phyloP scores from a whole-genome alignment of 306 rosid species.

The Fragaria vesca region DNA sequence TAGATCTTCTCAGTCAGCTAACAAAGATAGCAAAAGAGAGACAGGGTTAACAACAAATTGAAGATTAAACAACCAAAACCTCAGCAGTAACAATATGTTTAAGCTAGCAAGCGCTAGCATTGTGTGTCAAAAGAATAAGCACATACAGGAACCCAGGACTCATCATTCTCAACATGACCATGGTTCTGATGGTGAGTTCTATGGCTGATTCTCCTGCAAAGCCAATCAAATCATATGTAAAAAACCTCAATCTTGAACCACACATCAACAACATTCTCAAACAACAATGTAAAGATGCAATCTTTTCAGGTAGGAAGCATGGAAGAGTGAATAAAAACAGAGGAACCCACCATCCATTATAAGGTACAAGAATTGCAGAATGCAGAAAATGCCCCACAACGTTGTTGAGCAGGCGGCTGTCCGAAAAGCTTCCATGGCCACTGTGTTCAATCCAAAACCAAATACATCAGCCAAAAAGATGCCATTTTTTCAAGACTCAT shows the following conservation, averaged over 20 bases:
- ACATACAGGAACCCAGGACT: constrained; percentile 96
- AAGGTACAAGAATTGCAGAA: constrained; percentile 86
- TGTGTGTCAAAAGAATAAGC: constrained; percentile 5
- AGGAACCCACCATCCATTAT: constrained; percentile 79
- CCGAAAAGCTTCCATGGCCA: constrained; percentile 99
- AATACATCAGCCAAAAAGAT: not conserved
- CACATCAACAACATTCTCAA: not conserved
- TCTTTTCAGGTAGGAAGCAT: constrained; percentile 1
- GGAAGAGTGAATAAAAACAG: not conserved
- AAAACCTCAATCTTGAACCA: not conserved
- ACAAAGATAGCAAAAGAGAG: constrained; percentile 7
- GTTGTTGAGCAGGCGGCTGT: constrained; percentile 47
- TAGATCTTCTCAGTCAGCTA: constrained; percentile 79
- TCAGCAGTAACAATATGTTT: not conserved
- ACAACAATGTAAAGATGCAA: constrained; percentile 2
- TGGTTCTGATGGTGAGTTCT: constrained; percentile 98
- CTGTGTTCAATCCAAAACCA: constrained; percentile 38
- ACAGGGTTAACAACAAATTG: not conserved
- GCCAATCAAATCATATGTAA: not conserved
- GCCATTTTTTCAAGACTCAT: not conserved
- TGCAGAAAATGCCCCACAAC: constrained; percentile 86
- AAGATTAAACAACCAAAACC: not conserved
- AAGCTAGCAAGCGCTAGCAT: constrained; percentile 15
- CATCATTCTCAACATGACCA: constrained; percentile 92
- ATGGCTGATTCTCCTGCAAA: constrained; percentile 89